Base-by-base conservation (phyloP, 805 yeast species). In the Nakazawaea ishiwadae region DNA sequence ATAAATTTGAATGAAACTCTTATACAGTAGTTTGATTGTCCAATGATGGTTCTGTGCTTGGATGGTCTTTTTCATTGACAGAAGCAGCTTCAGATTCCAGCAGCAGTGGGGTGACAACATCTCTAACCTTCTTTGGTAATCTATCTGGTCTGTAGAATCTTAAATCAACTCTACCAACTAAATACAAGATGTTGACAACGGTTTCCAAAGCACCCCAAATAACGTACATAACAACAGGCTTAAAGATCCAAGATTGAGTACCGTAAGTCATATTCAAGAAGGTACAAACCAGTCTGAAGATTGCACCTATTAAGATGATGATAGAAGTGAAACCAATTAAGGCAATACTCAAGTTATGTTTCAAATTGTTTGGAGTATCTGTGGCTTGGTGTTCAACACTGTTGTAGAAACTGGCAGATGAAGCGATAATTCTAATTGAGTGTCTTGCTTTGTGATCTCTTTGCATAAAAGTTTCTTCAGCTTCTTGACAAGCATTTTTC, bases 141-240 rank as follows among this genome's bases (percentile, higher is more conserved):
- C 32, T 31, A 24, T 83, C 90, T 14, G 93, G 91, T 60, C 85
- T 78, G 69, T 84, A 84, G 63, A 84, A 84, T 58, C 93, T 71
- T 52, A 84, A 67, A 57, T 84, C 93, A 39, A 81, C 77, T 57
- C 95, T 73, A 14, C 80, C 78, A 27, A 79, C 52, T 42, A 84
- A 56, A 55, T 79, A 81, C 26, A 80, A 47, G 8, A 77, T 40
- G 48, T 79, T 73, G 43, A 79, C 76, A 21, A 81, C 51, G 0
- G 69, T 63, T 63, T 84, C 93, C 36, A 81, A 63, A 4, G 71
- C 74, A 26, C 91, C 90, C 77, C 86, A 83, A 50, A 75, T 63
- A 23, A 79, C 65, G 57, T 81, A 84, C 77, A 81, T 75, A 18
- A 77, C 79, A 33, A 73, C 77, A 12, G 81, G 78, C 44, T 66